Evolutionary conservation across 179 eudicot species (phyloP), one percentile per base, ranked within the genome.

Genomic region (Sideroxylon spinosum): DNA sequence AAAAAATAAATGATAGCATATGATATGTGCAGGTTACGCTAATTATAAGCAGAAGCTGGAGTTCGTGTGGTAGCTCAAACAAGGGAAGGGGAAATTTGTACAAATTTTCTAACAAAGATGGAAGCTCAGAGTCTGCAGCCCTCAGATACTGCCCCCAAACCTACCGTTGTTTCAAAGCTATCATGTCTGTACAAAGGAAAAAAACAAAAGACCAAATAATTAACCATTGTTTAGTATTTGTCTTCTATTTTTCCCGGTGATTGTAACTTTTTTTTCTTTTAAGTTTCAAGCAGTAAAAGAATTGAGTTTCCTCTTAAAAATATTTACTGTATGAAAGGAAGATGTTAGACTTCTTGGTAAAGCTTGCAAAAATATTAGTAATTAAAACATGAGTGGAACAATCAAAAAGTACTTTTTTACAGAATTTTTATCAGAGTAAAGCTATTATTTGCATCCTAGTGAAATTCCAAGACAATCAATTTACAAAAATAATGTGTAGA

Each of bases 261-360:
- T 5, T 20, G 16, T n/a, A 65, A 73, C 52, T n/a, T 37, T 44
- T 56, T 73, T 26, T 37, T 37, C 3, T 19, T 57, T 20, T 9
- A 37, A 37, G 44, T 73, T 59, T 73, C 66, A 29, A 44, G 11
- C 5, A 57, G 17, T 73, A 50, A 57, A 29, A 56, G 11, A 46
- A 69, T 69, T 20, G 73, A 9, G 29, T 57, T 73, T 20, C 20
- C n/a, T n/a, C 63, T n/a, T 28, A 26, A 73, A 50, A 26, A 69
- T 22, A 6, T 48, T 29, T 37, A 37, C 5, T 1, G 44, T 37
- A 37, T 37, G 44, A 37, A 37, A 37, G 44, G 44, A 37, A 37
- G 44, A 37, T 37, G 44, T 37, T 37, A 37, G 44, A 37, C 2
- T 37, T 37, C 5, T 37, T 6, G 44, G 5, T 37, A 37, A 37